phyloP scores from a whole-genome alignment of 768 basidiomycete species.

The Sistotremastrum niveocremeum region DNA sequence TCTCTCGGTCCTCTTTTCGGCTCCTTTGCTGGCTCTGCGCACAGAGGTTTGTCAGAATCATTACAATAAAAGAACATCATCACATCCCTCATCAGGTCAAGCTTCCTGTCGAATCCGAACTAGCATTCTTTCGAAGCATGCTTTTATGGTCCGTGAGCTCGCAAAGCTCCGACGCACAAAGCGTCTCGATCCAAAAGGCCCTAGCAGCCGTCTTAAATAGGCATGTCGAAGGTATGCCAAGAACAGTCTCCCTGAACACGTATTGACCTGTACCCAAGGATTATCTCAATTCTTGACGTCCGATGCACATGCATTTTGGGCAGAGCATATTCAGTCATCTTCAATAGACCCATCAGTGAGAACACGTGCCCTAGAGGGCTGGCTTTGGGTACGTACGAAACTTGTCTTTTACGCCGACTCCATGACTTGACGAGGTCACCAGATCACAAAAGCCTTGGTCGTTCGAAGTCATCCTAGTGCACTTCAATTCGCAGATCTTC shows the following conservation, averaged over 20 bases:
- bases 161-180: constrained; percentile 11
- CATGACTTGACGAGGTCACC: background rate
- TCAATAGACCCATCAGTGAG: constrained; percentile 15
- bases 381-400: constrained; percentile 48
- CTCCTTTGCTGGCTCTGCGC: constrained; percentile 48
- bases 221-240: constrained; percentile 43
- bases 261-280: constrained; percentile 22
- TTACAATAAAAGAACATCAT: background rate
- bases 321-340: constrained; percentile 26
- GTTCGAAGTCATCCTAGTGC: constrained; percentile 57
- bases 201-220: constrained; percentile 71
- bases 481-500: constrained; percentile 38
- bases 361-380: constrained; percentile 43
- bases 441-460: constrained; percentile 74
- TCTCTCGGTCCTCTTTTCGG: constrained; percentile 51
- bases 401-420: background rate
- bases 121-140: constrained; percentile 37
- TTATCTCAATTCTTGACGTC: constrained; percentile 29
- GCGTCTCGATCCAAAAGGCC: constrained; percentile 15
- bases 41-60: constrained; percentile 39
- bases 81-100: constrained; percentile 27
- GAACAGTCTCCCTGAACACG: background rate
- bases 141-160: constrained; percentile 42
- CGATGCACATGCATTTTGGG: constrained; percentile 34
- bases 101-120: constrained; percentile 35